These are phyloP conservation scores for Baorangia bicolor DNA, from an alignment of 768 basidiomycete genomes.

Conservation along the genomic window DNA sequence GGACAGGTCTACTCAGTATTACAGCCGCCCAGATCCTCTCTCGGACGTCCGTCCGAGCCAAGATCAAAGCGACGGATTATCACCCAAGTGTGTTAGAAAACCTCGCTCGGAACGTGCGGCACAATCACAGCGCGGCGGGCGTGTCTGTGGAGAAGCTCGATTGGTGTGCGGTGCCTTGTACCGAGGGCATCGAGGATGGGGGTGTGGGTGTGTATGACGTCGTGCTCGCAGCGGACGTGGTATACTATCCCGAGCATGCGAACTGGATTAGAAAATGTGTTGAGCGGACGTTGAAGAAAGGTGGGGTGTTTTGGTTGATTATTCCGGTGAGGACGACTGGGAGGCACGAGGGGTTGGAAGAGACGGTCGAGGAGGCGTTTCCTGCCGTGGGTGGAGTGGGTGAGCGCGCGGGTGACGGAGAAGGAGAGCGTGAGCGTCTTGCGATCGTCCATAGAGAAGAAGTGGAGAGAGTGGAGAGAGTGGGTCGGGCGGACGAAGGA, in stretches of 20 bases:
- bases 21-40: conserved; percentile 50
- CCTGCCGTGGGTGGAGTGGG: conserved; percentile 18
- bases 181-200: conserved; percentile 15
- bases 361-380: conserved; percentile 59
- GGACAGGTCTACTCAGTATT: conserved; percentile 82
- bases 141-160: conserved; percentile 56
- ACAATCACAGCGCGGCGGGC: conserved; percentile 43
- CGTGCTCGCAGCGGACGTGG: conserved; percentile 76
- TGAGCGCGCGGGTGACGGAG: background rate
- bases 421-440: conserved; percentile 30
- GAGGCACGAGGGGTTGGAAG: conserved; percentile 57
- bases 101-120: conserved; percentile 54
- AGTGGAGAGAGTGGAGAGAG: conserved; percentile 48
- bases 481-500: conserved; percentile 68
- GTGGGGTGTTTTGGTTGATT: conserved; percentile 70
- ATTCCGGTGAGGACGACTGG: conserved; percentile 66
- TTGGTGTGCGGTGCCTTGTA: conserved; percentile 52
- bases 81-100: conserved; percentile 73
- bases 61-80: conserved; percentile 72
- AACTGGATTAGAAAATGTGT: conserved; percentile 67
- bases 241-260: conserved; percentile 73
- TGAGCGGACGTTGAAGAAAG: conserved; percentile 42
- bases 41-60: conserved; percentile 10
- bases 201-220: conserved; percentile 50
- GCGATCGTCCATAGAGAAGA: conserved; percentile 48